Base-by-base conservation (phyloP, 2,329 filamentous ascomycete genomes). In the Aspergillus viridinutans region DNA sequence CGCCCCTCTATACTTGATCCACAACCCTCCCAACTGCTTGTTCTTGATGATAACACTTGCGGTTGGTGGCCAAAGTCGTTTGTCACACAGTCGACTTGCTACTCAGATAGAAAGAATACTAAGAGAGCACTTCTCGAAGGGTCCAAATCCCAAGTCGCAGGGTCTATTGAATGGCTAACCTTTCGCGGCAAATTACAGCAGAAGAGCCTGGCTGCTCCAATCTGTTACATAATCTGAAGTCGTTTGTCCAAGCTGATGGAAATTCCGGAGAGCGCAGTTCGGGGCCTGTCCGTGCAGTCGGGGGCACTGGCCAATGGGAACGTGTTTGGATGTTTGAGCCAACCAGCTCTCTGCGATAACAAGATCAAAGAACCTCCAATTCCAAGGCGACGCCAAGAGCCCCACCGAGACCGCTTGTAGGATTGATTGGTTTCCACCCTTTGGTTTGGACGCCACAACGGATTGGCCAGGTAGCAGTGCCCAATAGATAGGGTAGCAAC, bases 231-330 rank as follows among this genome's bases (percentile, higher is more conserved):
- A 51, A 51, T 40, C 20, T 9, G 29, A 25, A 32, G 20, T n/a
- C 28, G 28, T 52, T 45, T 23, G 25, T 38, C 57, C 54, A 55
- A 38, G n/a, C 50, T 35, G 17, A 42, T 23, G 23, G 47, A 28
- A 38, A 28, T 32, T 35, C 43, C 17, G 42, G 47, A 52, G 49
- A 52, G 20, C 23, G 53, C 47, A 52, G 43, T 58, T 64, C 62
- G 62, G 62, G 56, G 53, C 53, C 56, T 62, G 61, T 62, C 61
- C 58, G 61, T 63, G 61, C 62, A 54, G 56, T 49, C 51, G 32
- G 48, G 20, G 51, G 50, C 52, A 56, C 55, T 58, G 60, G 21
- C 58, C 60, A 61, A 61, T 59, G 23, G 56, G 26, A 61, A 58
- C 51, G 54, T 51, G 52, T 43, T 26, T 38, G 14, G 1, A 2